These are phyloP conservation scores for Aspergillus bertholletiae DNA, from an alignment of 495 filamentous ascomycete species.

Conservation along the genomic window DNA sequence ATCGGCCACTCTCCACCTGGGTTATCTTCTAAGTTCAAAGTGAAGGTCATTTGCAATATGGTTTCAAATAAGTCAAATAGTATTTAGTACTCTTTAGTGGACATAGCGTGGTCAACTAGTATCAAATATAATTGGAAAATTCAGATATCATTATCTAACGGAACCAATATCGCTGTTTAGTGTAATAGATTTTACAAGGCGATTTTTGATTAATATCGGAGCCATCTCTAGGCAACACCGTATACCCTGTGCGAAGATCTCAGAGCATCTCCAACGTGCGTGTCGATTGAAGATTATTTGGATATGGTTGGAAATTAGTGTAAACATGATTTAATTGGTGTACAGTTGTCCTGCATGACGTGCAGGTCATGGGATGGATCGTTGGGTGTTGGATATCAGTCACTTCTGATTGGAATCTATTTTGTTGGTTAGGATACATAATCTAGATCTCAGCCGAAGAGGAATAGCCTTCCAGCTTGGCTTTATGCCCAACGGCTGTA, in stretches of 20 bases:
- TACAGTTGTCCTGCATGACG: not conserved
- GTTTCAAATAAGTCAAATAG: too few relatives aligned
- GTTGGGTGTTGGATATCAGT: not conserved
- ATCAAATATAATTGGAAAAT: too few relatives aligned
- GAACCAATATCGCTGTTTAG: too few relatives aligned
- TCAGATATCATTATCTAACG: too few relatives aligned
- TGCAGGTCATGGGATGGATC: not conserved
- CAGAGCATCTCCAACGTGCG: not conserved
- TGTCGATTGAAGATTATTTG: not conserved
- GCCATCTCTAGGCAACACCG: too few relatives aligned
- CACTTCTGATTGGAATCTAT: not conserved
- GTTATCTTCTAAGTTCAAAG: too few relatives aligned
- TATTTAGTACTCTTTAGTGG: too few relatives aligned
- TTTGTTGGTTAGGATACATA: not conserved
- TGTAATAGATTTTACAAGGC: too few relatives aligned
- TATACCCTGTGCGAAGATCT: too few relatives aligned
- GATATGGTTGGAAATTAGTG: not conserved
- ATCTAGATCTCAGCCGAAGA: not conserved
- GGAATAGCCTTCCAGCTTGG: not conserved
- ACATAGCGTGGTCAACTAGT: too few relatives aligned
- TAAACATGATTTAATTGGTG: not conserved
- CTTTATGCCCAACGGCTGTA: constrained; percentile 8
- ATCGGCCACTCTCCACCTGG: not conserved
- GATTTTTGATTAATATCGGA: too few relatives aligned
- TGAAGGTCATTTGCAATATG: too few relatives aligned